phyloP scores from a whole-genome alignment of 2,329 filamentous ascomycete species.

The Colletotrichum salicis region DNA sequence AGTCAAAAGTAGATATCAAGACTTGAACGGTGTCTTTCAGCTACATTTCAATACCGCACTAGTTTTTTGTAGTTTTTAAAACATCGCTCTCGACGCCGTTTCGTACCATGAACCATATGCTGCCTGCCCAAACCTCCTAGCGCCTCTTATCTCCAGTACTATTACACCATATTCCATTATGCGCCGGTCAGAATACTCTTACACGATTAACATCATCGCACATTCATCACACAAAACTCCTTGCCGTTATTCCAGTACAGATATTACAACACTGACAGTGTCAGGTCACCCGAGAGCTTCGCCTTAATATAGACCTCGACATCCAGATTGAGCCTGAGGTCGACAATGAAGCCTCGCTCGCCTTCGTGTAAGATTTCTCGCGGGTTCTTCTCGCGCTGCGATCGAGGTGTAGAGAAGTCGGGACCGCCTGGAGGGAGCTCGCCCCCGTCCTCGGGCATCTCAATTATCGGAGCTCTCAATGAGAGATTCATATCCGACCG shows the following conservation, averaged over 20 bases:
- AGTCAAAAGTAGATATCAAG: not conserved
- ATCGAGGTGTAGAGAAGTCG: constrained; percentile 14
- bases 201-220: not conserved
- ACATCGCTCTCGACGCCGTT: constrained; percentile 11
- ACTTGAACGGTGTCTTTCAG: not conserved
- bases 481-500: constrained; percentile 22
- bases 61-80: not conserved
- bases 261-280: constrained; percentile 26
- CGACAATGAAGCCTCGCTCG: constrained; percentile 31
- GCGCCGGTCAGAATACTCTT: not conserved
- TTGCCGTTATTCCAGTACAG: not conserved
- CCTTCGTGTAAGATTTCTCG: constrained; percentile 29
- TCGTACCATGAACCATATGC: not conserved
- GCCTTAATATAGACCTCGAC: constrained; percentile 31
- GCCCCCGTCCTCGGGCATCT: constrained; percentile 4
- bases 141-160: not conserved
- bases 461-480: constrained; percentile 14
- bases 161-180: constrained; percentile 9
- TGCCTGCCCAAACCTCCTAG: not conserved
- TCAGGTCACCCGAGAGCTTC: constrained; percentile 29
- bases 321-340: constrained; percentile 24
- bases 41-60: not conserved
- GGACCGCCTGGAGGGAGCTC: constrained; percentile 24
- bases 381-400: constrained; percentile 26
- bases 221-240: not conserved